A percentile compares a stretch with the other conserved stretches of the same genome.
Conservation (phyloP, 257 asterid species). For the Handroanthus guayacan region DNA sequence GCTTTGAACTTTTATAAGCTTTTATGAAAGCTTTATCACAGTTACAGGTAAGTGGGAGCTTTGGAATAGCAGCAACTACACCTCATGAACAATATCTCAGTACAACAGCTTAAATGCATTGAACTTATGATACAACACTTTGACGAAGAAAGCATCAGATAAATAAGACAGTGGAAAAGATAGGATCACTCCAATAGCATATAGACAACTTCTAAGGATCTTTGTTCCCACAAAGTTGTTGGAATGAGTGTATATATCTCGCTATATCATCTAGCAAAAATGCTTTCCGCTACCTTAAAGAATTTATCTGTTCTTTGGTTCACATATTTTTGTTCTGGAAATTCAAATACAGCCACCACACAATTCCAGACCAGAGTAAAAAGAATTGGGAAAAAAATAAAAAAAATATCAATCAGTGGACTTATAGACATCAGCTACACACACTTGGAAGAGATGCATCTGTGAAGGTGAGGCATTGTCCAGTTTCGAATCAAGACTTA, state of each 20-base stretch:
- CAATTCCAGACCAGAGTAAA: neutral
- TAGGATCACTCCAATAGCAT: too few relatives aligned
- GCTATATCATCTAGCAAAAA: neutral
- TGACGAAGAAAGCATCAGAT: too few relatives aligned
- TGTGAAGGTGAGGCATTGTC: slow-evolving; percentile 10
- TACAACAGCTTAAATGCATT: too few relatives aligned
- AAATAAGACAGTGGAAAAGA: too few relatives aligned
- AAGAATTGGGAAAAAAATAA: too few relatives aligned
- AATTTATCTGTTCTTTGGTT: neutral
- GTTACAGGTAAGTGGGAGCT: neutral
- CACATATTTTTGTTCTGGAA: too few relatives aligned
- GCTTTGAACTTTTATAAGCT: neutral
- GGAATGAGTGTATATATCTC: neutral
- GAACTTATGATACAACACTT: too few relatives aligned
- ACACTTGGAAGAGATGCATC: neutral
- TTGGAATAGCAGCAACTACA: neutral
- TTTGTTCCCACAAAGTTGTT: too few relatives aligned
- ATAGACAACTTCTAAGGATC: too few relatives aligned
- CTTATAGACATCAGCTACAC: neutral
- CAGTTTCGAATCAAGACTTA: slow-evolving; percentile 8
- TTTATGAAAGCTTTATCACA: neutral
- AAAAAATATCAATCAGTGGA: neutral
- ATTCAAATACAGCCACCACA: too few relatives aligned
- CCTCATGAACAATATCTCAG: neutral
- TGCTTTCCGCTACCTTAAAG: slow-evolving; percentile 12